Base-by-base conservation (phyloP, 495 filamentous ascomycete genomes). In the Aspergillus homomorphus region DNA sequence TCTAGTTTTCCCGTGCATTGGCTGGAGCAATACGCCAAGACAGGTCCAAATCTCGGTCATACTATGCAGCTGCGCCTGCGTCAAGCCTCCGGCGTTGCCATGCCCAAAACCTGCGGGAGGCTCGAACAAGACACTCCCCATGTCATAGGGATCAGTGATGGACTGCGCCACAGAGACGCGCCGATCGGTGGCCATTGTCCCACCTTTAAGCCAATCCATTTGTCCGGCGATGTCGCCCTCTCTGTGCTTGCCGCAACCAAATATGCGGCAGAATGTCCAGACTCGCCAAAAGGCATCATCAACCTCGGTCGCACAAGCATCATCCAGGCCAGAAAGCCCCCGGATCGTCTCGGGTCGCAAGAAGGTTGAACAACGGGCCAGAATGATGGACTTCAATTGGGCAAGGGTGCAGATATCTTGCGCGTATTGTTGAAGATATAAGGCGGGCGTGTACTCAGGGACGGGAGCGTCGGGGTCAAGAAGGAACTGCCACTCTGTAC, bases 21-120 rank as follows among this genome's bases (percentile, higher is more conserved):
- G 80, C 52, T 82, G 78, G 5, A 87, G 69, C 19, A 89, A 66
- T 8, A 82, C 79, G 24, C 77, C 73, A 23, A 89, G 67, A 62
- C 85, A 87, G 0, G 75, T 85, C 85, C 85, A 89, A 20, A 89
- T 79, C 63, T 89, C 86, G 1, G 74, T 82, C 78, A 89, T 84
- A 64, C 87, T 83, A 54, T 83, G 87, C 12, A 88, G 68, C 61
- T 89, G 77, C 48, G 77, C 74, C 14, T 77, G 72, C 0, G 78
- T 78, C 16, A 89, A 69, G 4, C 85, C 84, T 20, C 68, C 72
- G 9, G 57, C 66, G 64, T 89, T 89, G 8, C 86, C 86, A 51
- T 69, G 69, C 9, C 80, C 85, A 58, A 89, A 89, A 7, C 73
- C 78, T 28, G 79, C 71, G 0, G 82, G 82, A 7, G 84, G 79